A percentile compares a stretch with the other conserved stretches of the same genome.
Conservation (phyloP, 2,329 filamentous ascomycete genomes). For the Pseudodiploospora longispora region DNA sequence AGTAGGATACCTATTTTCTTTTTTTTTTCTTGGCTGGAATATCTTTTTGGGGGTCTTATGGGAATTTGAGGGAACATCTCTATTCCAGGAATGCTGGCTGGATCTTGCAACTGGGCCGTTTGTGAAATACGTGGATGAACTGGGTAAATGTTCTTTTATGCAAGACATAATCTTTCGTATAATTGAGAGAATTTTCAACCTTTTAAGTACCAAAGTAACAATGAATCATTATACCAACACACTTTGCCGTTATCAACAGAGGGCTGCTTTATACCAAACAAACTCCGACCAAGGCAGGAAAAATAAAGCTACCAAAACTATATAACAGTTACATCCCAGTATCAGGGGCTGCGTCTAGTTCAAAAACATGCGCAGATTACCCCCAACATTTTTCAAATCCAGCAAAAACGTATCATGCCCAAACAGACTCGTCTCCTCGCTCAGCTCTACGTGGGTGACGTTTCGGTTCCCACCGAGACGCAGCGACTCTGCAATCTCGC, state of each 20-base stretch:
- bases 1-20: not conserved
- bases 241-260: too few relatives aligned
- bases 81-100: not conserved
- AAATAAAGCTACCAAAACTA: too few relatives aligned
- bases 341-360: conserved; percentile 19
- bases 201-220: too few relatives aligned
- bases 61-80: not conserved
- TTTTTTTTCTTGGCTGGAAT: not conserved
- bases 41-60: not conserved
- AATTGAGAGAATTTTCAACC: too few relatives aligned
- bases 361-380: conserved; percentile 72
- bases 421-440: conserved; percentile 89
- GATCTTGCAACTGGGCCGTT: not conserved
- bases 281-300: too few relatives aligned
- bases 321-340: too few relatives aligned
- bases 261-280: too few relatives aligned
- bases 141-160: too few relatives aligned
- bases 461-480: conserved; percentile 67
- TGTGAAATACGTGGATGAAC: too few relatives aligned
- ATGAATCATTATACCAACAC: too few relatives aligned
- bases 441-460: conserved; percentile 83
- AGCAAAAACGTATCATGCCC: conserved; percentile 95
- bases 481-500: conserved; percentile 82
- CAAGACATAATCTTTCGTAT: too few relatives aligned
- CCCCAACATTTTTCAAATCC: conserved; percentile 86